Conservation (phyloP, 768 basidiomycete species). For the Russula emetica region DNA sequence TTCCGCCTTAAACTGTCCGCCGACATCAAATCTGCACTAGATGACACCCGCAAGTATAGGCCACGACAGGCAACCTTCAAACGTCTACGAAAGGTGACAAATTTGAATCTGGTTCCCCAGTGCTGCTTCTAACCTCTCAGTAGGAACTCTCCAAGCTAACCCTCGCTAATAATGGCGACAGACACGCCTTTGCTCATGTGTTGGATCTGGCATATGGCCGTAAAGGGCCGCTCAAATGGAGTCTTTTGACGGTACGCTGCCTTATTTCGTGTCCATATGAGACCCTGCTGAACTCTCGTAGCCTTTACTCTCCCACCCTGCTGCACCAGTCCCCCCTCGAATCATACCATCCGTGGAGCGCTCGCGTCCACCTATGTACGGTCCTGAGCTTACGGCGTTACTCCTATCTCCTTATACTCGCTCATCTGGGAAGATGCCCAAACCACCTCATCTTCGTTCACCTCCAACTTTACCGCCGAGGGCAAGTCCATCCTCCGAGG, state of each 20-base stretch:
- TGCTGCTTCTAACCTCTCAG: not conserved
- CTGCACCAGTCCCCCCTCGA: constrained; percentile 38
- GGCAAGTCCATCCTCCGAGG: constrained; percentile 53
- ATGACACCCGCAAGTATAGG: constrained; percentile 32
- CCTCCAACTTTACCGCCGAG: constrained; percentile 58
- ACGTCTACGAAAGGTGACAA: constrained; percentile 49
- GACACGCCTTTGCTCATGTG: constrained; percentile 50
- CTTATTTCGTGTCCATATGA: constrained; percentile 1
- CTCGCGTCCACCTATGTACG: constrained; percentile 62
- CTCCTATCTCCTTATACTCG: constrained; percentile 51
- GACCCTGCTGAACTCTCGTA: constrained; percentile 32
- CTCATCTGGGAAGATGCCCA: constrained; percentile 42
- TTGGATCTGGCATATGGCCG: constrained; percentile 73
- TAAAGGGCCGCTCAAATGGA: constrained; percentile 63
- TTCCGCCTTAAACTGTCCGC: constrained; percentile 57
- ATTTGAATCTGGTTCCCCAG: not conserved
- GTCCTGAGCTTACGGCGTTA: constrained; percentile 57
- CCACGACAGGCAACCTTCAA: constrained; percentile 43
- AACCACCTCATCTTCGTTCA: constrained; percentile 37
- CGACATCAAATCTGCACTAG: constrained; percentile 50
- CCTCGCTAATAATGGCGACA: constrained; percentile 49
- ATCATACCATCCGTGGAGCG: constrained; percentile 50
- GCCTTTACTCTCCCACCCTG: constrained; percentile 54
- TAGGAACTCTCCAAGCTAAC: constrained; percentile 54
- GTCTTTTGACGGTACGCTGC: constrained; percentile 57